Base-by-base conservation (phyloP, 768 basidiomycete genomes). In the Pulveroboletus ravenelii region DNA sequence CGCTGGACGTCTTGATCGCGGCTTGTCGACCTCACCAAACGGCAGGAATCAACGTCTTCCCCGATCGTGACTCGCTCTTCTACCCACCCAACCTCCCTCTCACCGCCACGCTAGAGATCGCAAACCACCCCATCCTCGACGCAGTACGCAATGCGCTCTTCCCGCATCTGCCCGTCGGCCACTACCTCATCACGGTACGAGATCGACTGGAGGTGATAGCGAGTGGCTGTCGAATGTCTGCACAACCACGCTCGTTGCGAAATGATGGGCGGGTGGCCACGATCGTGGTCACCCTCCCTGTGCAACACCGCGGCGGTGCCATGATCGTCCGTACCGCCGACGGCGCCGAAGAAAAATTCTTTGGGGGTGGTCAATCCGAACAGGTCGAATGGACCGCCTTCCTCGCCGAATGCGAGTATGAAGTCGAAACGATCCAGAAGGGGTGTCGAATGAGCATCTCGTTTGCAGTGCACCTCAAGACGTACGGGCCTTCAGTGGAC, bases 351-450 rank as follows among this genome's bases (percentile, higher is more conserved):
- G 87, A 91, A 62, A 78, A 70, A 52, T 89, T 84, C 68, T 73
- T 74, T 38, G 82, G 78, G 6, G 70, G 79, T 0, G 82, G 84
- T 34, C 82, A 83, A 60, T 70, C 72, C 30, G 84, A 78, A 6
- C 79, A 85, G 56, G 74, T 90, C 52, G 87, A 91, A 53, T 91
- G 89, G 89, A 76, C 81, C 0, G 88, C 86, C 17, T 85, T 86
- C 70, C 71, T 82, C 44, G 74, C 80, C 5, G 87, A 89, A 55
- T 88, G 86, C 67, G 82, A 88, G 17, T 81, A 83, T 56, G 85
- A 87, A 62, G 76, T 88, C 49, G 85, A 89, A 62, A 70, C 76
- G 2, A 80, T 92, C 46, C 77, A 80, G 57, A 79, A 80, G 53
- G 89, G 89, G 10, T 85, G 82, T 58, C 73, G 84, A 44, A 70